A percentile compares a stretch with the other conserved stretches of the same genome.
Conservation (phyloP, 768 basidiomycete genomes). For the Mycena metata region DNA sequence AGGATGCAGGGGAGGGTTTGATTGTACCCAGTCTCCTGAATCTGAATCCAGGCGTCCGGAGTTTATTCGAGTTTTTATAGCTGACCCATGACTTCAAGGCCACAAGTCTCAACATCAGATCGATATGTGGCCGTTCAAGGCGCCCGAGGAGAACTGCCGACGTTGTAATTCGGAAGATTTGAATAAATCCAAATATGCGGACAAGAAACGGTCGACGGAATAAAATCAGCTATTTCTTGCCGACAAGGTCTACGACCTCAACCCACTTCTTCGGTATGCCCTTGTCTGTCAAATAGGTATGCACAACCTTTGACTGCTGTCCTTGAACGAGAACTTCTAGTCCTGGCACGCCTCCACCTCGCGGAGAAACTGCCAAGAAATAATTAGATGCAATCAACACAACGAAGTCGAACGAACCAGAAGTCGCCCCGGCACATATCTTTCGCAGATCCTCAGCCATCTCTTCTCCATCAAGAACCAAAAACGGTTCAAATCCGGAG, state of each 20-base stretch:
- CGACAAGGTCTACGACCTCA: conserved; percentile 49
- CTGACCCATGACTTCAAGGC: conserved; percentile 22
- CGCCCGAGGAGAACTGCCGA: not conserved
- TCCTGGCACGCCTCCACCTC: conserved; percentile 69
- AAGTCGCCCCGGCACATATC: conserved; percentile 83
- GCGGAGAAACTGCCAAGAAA: conserved; percentile 64
- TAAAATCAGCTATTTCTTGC: conserved; percentile 24
- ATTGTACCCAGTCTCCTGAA: not conserved
- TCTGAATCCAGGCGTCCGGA: conserved; percentile 16
- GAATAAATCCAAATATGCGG: not conserved
- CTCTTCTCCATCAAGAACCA: conserved; percentile 71
- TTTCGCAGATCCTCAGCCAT: conserved; percentile 85
- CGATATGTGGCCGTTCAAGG: not conserved
- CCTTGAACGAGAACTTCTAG: conserved; percentile 89
- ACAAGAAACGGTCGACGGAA: not conserved
- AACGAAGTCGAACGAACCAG: conserved; percentile 57
- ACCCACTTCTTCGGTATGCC: conserved; percentile 92
- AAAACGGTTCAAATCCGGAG: conserved; percentile 85
- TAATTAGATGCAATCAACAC: not conserved
- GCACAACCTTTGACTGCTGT: conserved; percentile 77
- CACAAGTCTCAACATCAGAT: not conserved
- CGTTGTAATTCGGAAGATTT: not conserved
- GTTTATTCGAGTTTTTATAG: not conserved
- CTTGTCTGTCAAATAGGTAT: conserved; percentile 73
- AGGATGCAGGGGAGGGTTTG: not conserved